Conservation (phyloP, 306 rosid species). For the Mimosa bimucronata region DNA sequence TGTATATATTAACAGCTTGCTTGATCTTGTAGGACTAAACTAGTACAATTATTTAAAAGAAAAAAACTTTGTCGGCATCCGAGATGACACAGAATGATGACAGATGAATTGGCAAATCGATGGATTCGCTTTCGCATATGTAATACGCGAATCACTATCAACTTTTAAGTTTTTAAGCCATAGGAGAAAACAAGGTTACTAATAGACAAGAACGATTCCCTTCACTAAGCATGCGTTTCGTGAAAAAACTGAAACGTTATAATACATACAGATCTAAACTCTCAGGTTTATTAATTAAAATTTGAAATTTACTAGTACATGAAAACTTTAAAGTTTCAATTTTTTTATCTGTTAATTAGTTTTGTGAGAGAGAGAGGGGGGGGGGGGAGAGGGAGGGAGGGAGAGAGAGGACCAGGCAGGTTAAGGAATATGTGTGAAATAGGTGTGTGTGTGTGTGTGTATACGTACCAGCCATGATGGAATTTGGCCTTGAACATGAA, state of each 20-base stretch:
- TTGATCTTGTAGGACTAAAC: not conserved
- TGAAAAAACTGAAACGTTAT: too few relatives aligned
- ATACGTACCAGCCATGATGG: slow-evolving; percentile 84
- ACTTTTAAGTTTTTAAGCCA: not conserved
- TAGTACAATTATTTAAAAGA: slow-evolving; percentile 27
- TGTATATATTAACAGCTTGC: not conserved
- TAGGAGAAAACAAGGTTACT: not conserved
- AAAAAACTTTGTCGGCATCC: slow-evolving; percentile 16
- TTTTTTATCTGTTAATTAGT: not conserved
- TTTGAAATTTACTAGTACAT: not conserved
- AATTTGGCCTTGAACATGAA: slow-evolving; percentile 69
- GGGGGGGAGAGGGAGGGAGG: too few relatives aligned
- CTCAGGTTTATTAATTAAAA: not conserved
- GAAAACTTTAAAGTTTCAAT: not conserved
- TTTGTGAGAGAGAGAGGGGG: not conserved
- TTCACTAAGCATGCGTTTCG: slow-evolving; percentile 9
- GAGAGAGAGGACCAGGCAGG: not conserved
- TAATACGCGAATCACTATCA: not conserved
- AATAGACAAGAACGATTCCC: slow-evolving; percentile 1
- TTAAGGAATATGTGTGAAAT: not conserved
- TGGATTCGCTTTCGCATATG: not conserved
- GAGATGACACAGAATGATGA: slow-evolving; percentile 32
- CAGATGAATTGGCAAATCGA: not conserved
- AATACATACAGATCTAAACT: not conserved
- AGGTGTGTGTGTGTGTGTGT: too few relatives aligned